Percentiles rank a stretch among this genome's conserved stretches.
Evolutionary conservation across 768 basidiomycete genomes (phyloP).

Genomic region (Tephrocybe sp.): DNA sequence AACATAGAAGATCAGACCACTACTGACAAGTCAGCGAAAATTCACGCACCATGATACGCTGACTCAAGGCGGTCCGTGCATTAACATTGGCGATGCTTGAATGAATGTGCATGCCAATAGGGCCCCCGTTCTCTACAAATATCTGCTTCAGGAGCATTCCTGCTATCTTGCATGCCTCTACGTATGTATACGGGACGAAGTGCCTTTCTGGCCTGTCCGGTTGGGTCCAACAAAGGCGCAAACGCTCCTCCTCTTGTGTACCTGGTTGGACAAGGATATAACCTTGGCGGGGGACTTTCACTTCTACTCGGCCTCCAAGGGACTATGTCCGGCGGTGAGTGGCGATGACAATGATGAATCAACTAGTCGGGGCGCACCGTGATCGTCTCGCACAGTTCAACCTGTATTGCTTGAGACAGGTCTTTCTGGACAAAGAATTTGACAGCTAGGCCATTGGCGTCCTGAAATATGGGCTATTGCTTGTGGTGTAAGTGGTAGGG

Average conservation of each 20-base stretch:
- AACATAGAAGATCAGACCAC: neutral
- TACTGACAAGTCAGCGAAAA: neutral
- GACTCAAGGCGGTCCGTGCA: conserved; percentile 61
- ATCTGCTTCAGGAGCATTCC: conserved; percentile 75
- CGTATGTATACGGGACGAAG: conserved; percentile 80
- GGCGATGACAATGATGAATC: conserved; percentile 14
- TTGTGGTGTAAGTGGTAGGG: neutral
- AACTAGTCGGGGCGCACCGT: conserved; percentile 40
- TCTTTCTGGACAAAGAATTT: conserved; percentile 89
- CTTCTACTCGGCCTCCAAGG: conserved; percentile 74
- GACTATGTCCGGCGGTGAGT: conserved; percentile 36
- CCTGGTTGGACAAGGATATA: conserved; percentile 71
- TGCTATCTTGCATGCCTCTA: conserved; percentile 83
- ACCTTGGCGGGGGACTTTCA: conserved; percentile 76
- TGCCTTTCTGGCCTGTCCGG: conserved; percentile 70
- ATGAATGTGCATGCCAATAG: conserved; percentile 80
- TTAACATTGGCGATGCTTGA: conserved; percentile 79
- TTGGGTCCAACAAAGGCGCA: conserved; percentile 72
- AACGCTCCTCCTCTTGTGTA: conserved; percentile 71
- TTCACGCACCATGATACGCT: conserved; percentile 64
- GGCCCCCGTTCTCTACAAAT: conserved; percentile 62
- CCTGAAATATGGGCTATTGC: conserved; percentile 70
- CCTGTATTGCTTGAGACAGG: conserved; percentile 63
- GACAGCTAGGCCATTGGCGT: conserved; percentile 61
- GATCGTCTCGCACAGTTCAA: conserved; percentile 73